Base-by-base conservation (phyloP, 495 filamentous ascomycete species). In the Xylaria flabelliformis region DNA sequence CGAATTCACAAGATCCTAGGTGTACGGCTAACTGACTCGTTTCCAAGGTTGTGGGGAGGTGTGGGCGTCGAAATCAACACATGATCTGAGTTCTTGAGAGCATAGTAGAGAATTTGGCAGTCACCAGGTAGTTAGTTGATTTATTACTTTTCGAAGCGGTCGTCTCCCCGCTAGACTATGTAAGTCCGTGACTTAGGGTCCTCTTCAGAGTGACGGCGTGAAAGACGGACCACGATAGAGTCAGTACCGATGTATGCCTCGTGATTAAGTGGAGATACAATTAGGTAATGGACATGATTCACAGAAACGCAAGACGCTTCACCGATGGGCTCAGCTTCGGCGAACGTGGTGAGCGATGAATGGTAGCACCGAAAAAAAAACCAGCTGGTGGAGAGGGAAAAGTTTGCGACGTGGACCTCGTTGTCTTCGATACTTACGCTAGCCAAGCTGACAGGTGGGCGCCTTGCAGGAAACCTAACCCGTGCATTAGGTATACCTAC, bases 331-430 rank as follows among this genome's bases (percentile, higher is more conserved):
- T 51, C 64, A 67, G 64, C 44, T 39, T 29, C 32, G 24, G 19
- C n/a, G 50, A 67, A 67, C 65, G 65, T 67, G 65, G 65, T 67
- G 65, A 56, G 36, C 50, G 34, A 34, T 67, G 65, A 67, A 67
- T 67, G 65, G 65, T 46, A 44, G 21, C 5, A 64, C 61, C n/a
- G n/a, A n/a, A n/a, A 19, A 26, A 26, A 21, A 44, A 39, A 42
- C 17, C 58, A 61, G 58, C 58, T 24, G 61, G 61, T 64, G 61
- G 61, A n/a, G 61, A 64, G 61, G 21, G 39, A 44, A 64, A 64
- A 64, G 61, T 64, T 64, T 64, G 61, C 61, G 39, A 64, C 61
- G 61, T 44, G 61, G 61, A 24, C 61, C 39, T 44, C 39, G 61
- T n/a, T 13, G 9, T 44, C 1, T 64, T 42, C 44, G 61, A 64